Evolutionary conservation across 2,329 filamentous ascomycete species (phyloP).

Genomic region (Scytalidium sp.): DNA sequence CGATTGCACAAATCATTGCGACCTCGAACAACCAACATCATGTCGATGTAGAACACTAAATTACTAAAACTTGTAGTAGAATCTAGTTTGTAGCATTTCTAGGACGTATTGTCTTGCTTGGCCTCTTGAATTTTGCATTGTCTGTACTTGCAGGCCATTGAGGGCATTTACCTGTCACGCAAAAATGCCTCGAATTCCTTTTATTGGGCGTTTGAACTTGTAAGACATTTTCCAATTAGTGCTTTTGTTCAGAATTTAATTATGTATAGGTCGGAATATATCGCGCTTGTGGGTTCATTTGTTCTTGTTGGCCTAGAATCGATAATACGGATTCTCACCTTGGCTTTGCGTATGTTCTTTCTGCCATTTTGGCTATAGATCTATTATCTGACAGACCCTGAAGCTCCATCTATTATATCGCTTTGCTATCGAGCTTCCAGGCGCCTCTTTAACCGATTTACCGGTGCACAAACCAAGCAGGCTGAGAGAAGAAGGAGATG

Average conservation of each 20-base stretch:
- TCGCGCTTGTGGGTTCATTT: conserved; percentile 82
- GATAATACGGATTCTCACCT: conserved; percentile 78
- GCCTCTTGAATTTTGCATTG: no score
- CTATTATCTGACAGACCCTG: conserved; percentile 5
- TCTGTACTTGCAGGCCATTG: no score
- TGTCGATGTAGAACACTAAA: background rate
- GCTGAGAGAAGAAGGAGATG: conserved; percentile 66
- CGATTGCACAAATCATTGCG: conserved; percentile 1
- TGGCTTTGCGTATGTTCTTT: conserved; percentile 71
- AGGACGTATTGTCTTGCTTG: no score
- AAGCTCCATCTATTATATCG: conserved; percentile 74
- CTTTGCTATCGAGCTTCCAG: conserved; percentile 83
- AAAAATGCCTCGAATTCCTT: conserved; percentile 38
- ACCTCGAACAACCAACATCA: conserved; percentile 1
- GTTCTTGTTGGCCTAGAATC: conserved; percentile 79
- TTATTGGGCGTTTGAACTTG: conserved; percentile 38
- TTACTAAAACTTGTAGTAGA: background rate
- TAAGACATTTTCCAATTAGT: conserved; percentile 20
- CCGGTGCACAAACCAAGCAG: conserved; percentile 65
- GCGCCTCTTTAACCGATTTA: conserved; percentile 75
- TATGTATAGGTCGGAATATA: conserved; percentile 71
- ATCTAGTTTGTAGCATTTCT: background rate
- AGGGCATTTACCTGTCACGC: no score
- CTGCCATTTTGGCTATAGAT: background rate
- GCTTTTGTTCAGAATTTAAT: background rate